These are phyloP conservation scores for Ceratocystis alfenasii DNA, from an alignment of 2,329 filamentous ascomycete species.

Conservation along the genomic window DNA sequence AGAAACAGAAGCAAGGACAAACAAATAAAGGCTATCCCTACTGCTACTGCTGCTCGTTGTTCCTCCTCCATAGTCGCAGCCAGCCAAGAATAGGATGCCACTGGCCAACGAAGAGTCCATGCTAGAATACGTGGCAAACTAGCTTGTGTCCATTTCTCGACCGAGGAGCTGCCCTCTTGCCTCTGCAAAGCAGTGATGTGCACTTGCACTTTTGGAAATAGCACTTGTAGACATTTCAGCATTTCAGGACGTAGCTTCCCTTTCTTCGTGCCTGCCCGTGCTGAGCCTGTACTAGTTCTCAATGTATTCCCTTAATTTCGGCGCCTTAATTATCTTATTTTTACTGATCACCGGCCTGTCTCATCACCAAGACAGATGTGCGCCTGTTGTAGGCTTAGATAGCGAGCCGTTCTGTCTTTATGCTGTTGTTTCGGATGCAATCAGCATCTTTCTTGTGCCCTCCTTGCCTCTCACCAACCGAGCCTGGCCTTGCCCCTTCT, in stretches of 20 bases:
- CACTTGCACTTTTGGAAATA: too few species aligned
- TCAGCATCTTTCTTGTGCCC: not conserved
- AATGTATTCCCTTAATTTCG: not conserved
- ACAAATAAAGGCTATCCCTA: too few species aligned
- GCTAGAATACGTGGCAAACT: not conserved
- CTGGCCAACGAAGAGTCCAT: constrained; percentile 5
- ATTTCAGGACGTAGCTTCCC: not conserved
- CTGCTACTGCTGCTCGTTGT: too few species aligned
- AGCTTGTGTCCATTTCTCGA: not conserved
- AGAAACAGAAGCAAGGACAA: too few species aligned
- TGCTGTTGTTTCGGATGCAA: not conserved
- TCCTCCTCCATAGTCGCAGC: not conserved
- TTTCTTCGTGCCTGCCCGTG: not conserved
- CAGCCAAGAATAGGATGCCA: constrained; percentile 6
- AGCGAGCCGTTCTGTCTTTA: not conserved
- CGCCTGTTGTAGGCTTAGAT: not conserved
- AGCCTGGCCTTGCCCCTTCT: too few species aligned
- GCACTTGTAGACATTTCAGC: not conserved
- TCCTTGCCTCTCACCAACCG: not conserved
- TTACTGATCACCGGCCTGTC: not conserved
- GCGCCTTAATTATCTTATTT: not conserved
- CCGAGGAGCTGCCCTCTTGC: too few species aligned
- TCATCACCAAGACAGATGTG: not conserved
- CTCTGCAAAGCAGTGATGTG: too few species aligned
- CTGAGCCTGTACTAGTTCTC: not conserved